Evolutionary conservation across 129 eudicot genomes (phyloP).

Genomic region (Lactuca sativa): DNA sequence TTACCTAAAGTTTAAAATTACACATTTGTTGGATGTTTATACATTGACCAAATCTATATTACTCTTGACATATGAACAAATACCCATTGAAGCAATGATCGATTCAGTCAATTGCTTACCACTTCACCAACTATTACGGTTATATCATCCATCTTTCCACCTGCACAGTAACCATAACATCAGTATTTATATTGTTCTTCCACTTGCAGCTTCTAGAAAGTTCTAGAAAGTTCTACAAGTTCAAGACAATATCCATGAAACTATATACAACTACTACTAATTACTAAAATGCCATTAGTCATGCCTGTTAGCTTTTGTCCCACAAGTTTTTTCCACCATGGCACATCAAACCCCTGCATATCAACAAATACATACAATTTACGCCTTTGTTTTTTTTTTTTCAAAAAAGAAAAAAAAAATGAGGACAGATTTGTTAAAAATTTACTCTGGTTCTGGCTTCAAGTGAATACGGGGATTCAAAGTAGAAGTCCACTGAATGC

Average conservation of each 20-base stretch:
- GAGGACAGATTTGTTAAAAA: conserved; percentile 37
- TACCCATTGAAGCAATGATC: not conserved
- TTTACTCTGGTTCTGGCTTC: conserved; percentile 81
- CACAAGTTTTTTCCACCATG: conserved; percentile 74
- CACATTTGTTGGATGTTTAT: not conserved
- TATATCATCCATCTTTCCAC: conserved; percentile 94
- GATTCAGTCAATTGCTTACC: conserved; percentile 32
- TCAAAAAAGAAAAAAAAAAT: no score
- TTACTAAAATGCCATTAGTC: conserved; percentile 8
- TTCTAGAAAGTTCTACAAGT: not conserved
- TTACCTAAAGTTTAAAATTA: not conserved
- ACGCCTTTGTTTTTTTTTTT: no score
- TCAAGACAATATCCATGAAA: not conserved
- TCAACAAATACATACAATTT: not conserved
- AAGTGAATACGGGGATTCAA: conserved; percentile 78
- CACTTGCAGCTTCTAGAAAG: not conserved
- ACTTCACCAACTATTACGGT: conserved; percentile 82
- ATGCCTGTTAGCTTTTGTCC: conserved; percentile 92
- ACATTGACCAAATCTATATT: not conserved
- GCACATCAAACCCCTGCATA: conserved; percentile 76
- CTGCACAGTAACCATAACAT: conserved; percentile 36
- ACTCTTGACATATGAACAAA: conserved; percentile 17
- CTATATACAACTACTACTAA: not conserved
- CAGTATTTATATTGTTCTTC: not conserved
- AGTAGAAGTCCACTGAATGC: conserved; percentile 68